phyloP scores from a whole-genome alignment of 257 asterid species.

The Solanum lignicaule region DNA sequence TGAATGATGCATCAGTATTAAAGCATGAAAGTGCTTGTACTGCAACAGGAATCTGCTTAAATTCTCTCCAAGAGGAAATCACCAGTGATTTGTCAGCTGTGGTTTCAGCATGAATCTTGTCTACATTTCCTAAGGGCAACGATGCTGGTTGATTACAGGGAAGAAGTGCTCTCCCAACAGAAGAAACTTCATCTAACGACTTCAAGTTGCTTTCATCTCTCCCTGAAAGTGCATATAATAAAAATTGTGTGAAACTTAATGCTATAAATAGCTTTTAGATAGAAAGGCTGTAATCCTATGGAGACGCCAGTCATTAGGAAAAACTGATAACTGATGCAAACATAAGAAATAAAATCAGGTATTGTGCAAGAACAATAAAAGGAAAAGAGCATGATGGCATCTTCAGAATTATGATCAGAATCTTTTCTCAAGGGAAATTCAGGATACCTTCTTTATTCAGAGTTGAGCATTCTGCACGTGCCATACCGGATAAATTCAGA shows the following conservation, averaged over 20 bases:
- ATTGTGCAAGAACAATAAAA: neutral
- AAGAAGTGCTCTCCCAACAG: neutral
- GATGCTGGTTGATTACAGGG: neutral
- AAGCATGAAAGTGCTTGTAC: slow-evolving; percentile 20
- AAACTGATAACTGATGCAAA: neutral
- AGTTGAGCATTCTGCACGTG: slow-evolving; percentile 8
- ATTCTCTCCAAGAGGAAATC: slow-evolving; percentile 4
- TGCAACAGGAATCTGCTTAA: neutral
- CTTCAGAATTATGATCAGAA: neutral
- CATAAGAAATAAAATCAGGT: neutral
- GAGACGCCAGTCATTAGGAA: neutral
- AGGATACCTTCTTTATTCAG: neutral
- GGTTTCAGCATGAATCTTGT: neutral
- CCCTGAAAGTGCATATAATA: neutral
- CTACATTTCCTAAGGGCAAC: neutral
- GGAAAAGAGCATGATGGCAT: neutral
- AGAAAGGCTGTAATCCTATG: neutral
- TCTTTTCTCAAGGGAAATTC: slow-evolving; percentile 1
- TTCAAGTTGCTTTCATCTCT: neutral
- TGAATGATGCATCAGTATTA: neutral
- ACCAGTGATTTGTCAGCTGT: neutral
- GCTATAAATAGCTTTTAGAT: neutral
- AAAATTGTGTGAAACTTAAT: neutral
- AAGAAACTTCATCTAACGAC: neutral
- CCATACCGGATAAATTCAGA: slow-evolving; percentile 3